These are phyloP conservation scores for Cryptococcus maquisensis DNA, from an alignment of 1,284 basidiomycete species.

Conservation along the genomic window DNA sequence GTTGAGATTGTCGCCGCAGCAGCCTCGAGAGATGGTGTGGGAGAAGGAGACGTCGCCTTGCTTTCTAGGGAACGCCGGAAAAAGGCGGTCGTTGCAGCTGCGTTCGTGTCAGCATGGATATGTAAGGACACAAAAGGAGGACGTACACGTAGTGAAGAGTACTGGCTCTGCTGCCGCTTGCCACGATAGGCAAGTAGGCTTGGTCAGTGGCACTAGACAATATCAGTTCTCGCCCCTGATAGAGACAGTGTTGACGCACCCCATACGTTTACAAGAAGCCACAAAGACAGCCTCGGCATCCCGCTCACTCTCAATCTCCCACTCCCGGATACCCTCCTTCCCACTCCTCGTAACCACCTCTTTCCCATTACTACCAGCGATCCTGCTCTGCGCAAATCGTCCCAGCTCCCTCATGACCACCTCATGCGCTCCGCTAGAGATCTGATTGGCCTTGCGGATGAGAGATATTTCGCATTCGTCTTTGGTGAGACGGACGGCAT, in stretches of 20 bases:
- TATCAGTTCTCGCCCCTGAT: not conserved
- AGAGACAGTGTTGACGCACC: slow-evolving; percentile 53
- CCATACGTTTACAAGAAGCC: slow-evolving; percentile 75
- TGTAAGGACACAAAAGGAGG: slow-evolving; percentile 4
- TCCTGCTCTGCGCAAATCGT: slow-evolving; percentile 54
- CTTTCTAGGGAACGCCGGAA: slow-evolving; percentile 33
- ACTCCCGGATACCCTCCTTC: slow-evolving; percentile 64
- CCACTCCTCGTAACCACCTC: slow-evolving; percentile 49
- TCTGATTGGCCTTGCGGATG: slow-evolving; percentile 72
- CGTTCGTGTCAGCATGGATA: not conserved
- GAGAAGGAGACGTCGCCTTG: slow-evolving; percentile 39
- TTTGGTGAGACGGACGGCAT: slow-evolving; percentile 72
- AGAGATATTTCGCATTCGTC: slow-evolving; percentile 65
- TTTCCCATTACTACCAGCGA: slow-evolving; percentile 49
- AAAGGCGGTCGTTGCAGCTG: slow-evolving; percentile 48
- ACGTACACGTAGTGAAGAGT: slow-evolving; percentile 81
- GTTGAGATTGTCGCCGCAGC: slow-evolving; percentile 36
- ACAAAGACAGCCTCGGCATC: slow-evolving; percentile 89
- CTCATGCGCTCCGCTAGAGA: slow-evolving; percentile 82
- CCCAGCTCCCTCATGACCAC: slow-evolving; percentile 85
- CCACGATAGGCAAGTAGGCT: slow-evolving; percentile 85
- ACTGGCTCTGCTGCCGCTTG: slow-evolving; percentile 72
- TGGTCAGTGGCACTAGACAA: slow-evolving; percentile 51
- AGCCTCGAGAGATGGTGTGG: slow-evolving; percentile 33
- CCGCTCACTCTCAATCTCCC: slow-evolving; percentile 81